Percentiles rank a stretch among this genome's conserved stretches.
phyloP scores from a whole-genome alignment of 306 rosid genomes.

The Oxytropis ochrocephala region DNA sequence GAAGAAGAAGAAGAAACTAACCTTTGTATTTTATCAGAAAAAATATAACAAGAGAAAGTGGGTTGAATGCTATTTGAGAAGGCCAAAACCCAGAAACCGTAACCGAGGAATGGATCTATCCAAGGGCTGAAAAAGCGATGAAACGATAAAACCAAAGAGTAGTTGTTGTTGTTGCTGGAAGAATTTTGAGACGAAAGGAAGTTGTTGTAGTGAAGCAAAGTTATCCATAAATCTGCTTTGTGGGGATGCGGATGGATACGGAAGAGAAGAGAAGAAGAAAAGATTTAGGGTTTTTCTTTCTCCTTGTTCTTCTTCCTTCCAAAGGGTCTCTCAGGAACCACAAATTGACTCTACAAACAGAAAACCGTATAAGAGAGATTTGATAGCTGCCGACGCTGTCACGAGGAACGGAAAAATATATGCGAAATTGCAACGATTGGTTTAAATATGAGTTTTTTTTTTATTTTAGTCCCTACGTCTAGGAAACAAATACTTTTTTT shows the following conservation, averaged over 20 bases:
- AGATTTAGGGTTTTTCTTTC: neutral
- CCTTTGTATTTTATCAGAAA: slow-evolving; percentile 8
- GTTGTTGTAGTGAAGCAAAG: slow-evolving; percentile 22
- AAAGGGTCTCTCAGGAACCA: slow-evolving; percentile 19
- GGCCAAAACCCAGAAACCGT: slow-evolving; percentile 18
- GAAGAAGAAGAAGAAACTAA: slow-evolving; percentile 14
- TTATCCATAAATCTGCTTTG: slow-evolving; percentile 42
- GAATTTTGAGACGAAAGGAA: slow-evolving; percentile 6
- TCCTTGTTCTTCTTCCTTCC: neutral
- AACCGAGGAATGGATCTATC: slow-evolving; percentile 37
- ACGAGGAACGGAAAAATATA: neutral
- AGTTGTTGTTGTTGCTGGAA: slow-evolving; percentile 3
- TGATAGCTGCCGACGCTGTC: slow-evolving; percentile 9
- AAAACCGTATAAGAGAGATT: neutral
- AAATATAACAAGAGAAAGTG: neutral
- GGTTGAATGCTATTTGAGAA: slow-evolving; percentile 18
- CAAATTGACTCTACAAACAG: neutral
- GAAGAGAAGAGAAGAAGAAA: slow-evolving; percentile 1
- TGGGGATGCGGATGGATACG: neutral
- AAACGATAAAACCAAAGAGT: neutral
- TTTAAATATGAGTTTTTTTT: no score
- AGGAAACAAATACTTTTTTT: no score
- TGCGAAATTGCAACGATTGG: neutral
- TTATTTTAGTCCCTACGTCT: no score
- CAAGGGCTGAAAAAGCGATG: slow-evolving; percentile 26